Evolutionary conservation across 2,329 filamentous ascomycete species (phyloP).

Genomic region (Cryoendolithus antarcticus): DNA sequence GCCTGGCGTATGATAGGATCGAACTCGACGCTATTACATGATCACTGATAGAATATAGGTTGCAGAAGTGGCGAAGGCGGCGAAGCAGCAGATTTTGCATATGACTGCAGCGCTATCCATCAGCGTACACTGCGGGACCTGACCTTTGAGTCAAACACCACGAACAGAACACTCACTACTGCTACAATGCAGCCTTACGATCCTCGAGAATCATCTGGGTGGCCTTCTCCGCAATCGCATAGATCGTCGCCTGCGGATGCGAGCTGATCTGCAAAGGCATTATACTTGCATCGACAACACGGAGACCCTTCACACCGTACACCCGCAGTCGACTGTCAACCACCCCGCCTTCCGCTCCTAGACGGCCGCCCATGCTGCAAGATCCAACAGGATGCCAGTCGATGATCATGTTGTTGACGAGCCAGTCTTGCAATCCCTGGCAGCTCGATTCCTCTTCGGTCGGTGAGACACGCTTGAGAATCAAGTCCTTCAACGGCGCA

Average conservation of each 20-base stretch:
- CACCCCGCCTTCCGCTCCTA: conserved; percentile 12
- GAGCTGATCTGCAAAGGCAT: conserved; percentile 15
- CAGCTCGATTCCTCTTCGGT: conserved; percentile 1
- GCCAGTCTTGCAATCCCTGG: conserved; percentile 6
- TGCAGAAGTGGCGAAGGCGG: too few species aligned
- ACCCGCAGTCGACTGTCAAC: conserved; percentile 25
- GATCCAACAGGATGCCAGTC: conserved; percentile 9
- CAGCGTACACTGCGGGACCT: too few species aligned
- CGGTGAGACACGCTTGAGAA: conserved; percentile 2
- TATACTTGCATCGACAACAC: conserved; percentile 25
- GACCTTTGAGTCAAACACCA: too few species aligned
- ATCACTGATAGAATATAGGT: too few species aligned
- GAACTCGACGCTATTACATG: too few species aligned
- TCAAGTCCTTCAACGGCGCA: conserved; percentile 3
- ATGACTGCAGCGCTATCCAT: too few species aligned
- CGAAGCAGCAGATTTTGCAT: too few species aligned
- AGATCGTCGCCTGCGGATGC: conserved; percentile 16
- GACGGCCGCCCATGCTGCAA: conserved; percentile 1
- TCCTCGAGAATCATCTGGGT: conserved; percentile 12
- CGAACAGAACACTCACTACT: too few species aligned
- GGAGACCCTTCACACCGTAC: conserved; percentile 23
- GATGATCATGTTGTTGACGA: conserved; percentile 8
- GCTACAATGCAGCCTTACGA: not conserved
- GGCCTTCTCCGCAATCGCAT: conserved; percentile 29
- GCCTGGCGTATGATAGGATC: too few species aligned